Base-by-base conservation (phyloP, 495 filamentous ascomycete species). In the Darksidea phi region DNA sequence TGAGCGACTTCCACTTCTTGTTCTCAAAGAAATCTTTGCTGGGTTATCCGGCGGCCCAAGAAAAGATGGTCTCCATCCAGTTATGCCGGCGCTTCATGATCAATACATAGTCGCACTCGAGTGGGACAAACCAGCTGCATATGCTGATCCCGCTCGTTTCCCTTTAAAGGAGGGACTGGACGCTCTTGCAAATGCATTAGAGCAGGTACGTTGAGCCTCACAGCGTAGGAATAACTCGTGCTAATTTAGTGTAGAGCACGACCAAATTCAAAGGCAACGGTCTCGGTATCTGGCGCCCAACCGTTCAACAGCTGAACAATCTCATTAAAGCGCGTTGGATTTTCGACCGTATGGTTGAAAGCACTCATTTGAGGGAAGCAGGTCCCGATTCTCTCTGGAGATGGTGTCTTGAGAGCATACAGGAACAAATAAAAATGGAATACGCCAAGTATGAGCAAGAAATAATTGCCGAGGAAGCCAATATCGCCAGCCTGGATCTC, bases 311-410 rank as follows among this genome's bases (percentile, higher is more conserved):
- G 20, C 12, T 45, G n/a, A 45, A 45, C 42, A 45, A 45, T 45
- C 42, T 45, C 42, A 45, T 45, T 6, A 45, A 45, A 21, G 42
- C 42, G 6, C 42, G 42, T 13, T 45, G 42, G 42, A 45, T 45
- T 6, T 45, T 45, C 42, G 42, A 45, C 12, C 3, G 42, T 3
- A 45, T 45, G 42, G 20, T 17, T 6, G 42, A 45, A 13, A 45
- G 42, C 20, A 45, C 42, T 21, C 42, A 45, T 17, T 45, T 45
- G 42, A 17, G 42, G 20, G 42, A 45, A 45, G 42, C 42, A 13
- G 42, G 42, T 21, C 42, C 42, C n/a, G 42, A 45, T 21, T 45
- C 42, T 45, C 42, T 45, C 6, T 45, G 42, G 42, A 45, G 42
- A 45, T 45, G 42, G 42, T 45, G 42, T 45, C 42, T 45, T 13